These are phyloP conservation scores for Somion occarium DNA, from an alignment of 1,284 basidiomycete species.

Conservation along the genomic window DNA sequence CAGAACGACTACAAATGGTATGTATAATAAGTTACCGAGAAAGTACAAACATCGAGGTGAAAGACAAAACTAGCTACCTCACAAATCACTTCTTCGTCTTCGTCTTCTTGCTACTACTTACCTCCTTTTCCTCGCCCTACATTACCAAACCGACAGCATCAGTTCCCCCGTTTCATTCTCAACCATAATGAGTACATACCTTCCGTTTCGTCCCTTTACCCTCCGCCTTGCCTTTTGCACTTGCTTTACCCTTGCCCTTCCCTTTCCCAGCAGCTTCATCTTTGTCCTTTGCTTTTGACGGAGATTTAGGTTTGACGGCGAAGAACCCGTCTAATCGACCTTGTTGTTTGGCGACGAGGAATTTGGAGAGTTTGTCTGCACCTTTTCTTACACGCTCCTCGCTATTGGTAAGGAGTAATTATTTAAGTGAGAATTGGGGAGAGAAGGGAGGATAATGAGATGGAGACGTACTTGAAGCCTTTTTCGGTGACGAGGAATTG, in stretches of 20 bases:
- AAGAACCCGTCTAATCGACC: slow-evolving; percentile 97
- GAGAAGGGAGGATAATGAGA: slow-evolving; percentile 4
- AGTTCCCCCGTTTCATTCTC: neutral
- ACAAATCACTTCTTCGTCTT: slow-evolving; percentile 13
- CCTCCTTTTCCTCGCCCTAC: slow-evolving; percentile 10
- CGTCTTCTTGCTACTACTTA: slow-evolving; percentile 7
- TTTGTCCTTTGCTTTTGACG: slow-evolving; percentile 40
- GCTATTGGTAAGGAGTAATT: too few species aligned
- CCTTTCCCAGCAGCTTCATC: slow-evolving; percentile 26
- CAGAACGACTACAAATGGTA: neutral
- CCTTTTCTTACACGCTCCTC: slow-evolving; percentile 97
- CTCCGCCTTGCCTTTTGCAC: slow-evolving; percentile 28
- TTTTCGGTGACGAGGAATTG: slow-evolving; percentile 94
- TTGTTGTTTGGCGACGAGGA: slow-evolving; percentile 90
- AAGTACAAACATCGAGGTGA: neutral
- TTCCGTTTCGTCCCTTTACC: slow-evolving; percentile 64
- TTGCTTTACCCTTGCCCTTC: slow-evolving; percentile 30
- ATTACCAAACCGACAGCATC: neutral
- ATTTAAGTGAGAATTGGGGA: too few species aligned
- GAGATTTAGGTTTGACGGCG: slow-evolving; percentile 55
- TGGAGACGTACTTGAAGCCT: slow-evolving; percentile 82
- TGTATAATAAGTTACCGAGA: neutral
- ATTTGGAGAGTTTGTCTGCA: slow-evolving; percentile 88
- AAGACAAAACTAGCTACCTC: neutral
- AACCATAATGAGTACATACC: slow-evolving; percentile 30